Evolutionary conservation across 495 filamentous ascomycete species (phyloP).

Genomic region (Achaetomiella virescens): DNA sequence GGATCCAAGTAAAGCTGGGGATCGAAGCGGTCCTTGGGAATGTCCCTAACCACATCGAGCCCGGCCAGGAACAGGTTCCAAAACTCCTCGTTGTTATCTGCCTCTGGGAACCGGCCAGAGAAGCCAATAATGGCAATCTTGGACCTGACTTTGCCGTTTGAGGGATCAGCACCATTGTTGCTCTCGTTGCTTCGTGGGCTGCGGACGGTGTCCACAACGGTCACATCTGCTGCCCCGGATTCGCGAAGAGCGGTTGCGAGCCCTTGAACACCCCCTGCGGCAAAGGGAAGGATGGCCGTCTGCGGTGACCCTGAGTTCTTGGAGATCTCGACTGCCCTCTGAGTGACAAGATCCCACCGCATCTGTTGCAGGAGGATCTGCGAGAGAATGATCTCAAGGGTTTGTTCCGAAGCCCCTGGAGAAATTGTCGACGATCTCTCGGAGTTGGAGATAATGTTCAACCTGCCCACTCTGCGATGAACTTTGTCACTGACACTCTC

Average conservation of each 20-base stretch:
- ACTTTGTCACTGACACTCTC: neutral
- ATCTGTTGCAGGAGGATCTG: neutral
- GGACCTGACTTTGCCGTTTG: conserved; percentile 9
- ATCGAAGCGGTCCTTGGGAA: conserved; percentile 66
- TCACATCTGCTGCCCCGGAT: neutral
- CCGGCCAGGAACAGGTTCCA: conserved; percentile 64
- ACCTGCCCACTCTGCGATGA: neutral
- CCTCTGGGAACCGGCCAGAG: conserved; percentile 63
- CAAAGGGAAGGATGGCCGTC: too few species aligned
- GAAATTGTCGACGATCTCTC: neutral
- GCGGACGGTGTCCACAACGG: conserved; percentile 20
- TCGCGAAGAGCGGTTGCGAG: too few species aligned
- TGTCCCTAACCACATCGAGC: conserved; percentile 43
- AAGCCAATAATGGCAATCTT: conserved; percentile 66
- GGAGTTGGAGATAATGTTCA: neutral
- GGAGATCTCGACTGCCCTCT: neutral
- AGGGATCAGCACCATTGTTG: conserved; percentile 11
- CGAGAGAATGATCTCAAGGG: neutral
- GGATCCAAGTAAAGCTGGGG: conserved; percentile 65
- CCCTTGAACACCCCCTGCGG: too few species aligned
- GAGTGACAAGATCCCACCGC: neutral
- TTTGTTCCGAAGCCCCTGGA: neutral
- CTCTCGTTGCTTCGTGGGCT: conserved; percentile 8
- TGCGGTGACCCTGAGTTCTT: neutral
- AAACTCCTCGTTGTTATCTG: conserved; percentile 51